Percentiles rank a stretch among this genome's conserved stretches.
These are phyloP conservation scores for Phlyctochytrium planicorne DNA, from an alignment of 192 early-diverging fungal species.

Conservation along the genomic window DNA sequence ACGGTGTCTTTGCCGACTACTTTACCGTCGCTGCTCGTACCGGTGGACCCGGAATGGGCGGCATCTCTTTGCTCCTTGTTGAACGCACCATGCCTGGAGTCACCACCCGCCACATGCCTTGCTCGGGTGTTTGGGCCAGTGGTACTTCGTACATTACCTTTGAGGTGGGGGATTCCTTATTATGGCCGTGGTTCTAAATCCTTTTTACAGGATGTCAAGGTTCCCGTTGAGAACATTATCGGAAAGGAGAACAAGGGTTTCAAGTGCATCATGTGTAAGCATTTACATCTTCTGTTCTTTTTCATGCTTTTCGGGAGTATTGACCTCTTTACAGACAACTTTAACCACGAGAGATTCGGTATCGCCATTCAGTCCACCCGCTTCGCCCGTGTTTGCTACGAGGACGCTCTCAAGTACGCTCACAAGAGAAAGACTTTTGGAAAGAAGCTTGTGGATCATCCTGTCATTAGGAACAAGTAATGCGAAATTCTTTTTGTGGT, in stretches of 20 bases:
- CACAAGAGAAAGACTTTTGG: constrained; percentile 86
- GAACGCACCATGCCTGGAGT: constrained; percentile 70
- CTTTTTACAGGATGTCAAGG: constrained; percentile 86
- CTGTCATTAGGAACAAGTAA: constrained; percentile 59
- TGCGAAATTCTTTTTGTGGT: constrained; percentile 3
- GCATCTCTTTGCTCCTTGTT: constrained; percentile 72
- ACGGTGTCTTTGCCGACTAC: constrained; percentile 79
- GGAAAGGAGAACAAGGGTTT: constrained; percentile 85
- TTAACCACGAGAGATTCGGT: constrained; percentile 52
- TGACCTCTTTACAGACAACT: constrained; percentile 29
- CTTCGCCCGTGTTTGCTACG: constrained; percentile 83
- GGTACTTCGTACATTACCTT: constrained; percentile 65
- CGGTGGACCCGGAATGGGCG: constrained; percentile 74
- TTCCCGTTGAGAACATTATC: constrained; percentile 80
- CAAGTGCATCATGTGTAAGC: constrained; percentile 49
- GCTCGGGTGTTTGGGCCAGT: constrained; percentile 78
- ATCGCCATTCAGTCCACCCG: constrained; percentile 82
- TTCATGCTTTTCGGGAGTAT: neutral
- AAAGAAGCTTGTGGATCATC: constrained; percentile 81
- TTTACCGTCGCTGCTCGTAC: constrained; percentile 81
- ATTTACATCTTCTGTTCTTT: neutral
- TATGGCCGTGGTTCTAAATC: no score
- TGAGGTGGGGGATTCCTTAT: no score
- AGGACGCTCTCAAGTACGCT: constrained; percentile 80
- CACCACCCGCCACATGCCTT: constrained; percentile 77